A percentile compares a stretch with the other conserved stretches of the same genome.
Conservation (phyloP, 2,329 filamentous ascomycete genomes). For the Cladophialophora psammophila region DNA sequence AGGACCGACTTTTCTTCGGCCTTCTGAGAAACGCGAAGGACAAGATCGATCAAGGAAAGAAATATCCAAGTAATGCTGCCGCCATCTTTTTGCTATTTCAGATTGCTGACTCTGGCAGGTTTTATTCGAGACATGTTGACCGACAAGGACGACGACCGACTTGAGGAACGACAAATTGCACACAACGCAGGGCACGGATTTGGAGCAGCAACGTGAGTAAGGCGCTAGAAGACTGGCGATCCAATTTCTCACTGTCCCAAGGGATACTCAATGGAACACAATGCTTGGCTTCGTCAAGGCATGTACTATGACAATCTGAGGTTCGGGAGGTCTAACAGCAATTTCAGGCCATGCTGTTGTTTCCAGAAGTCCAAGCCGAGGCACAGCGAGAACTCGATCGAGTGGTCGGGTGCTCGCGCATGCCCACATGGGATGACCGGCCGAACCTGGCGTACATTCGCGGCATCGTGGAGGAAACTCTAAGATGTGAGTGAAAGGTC, state of each 20-base stretch:
- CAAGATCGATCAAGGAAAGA: background rate
- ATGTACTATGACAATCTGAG: too few species aligned
- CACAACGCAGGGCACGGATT: background rate
- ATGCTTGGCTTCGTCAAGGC: slow-evolving; percentile 8
- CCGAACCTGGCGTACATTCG: background rate
- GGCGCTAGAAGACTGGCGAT: background rate
- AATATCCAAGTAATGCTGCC: background rate
- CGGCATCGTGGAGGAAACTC: background rate
- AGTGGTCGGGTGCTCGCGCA: background rate
- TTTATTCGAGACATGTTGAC: background rate
- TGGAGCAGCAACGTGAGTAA: background rate
- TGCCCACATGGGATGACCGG: background rate
- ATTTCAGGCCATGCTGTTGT: slow-evolving; percentile 5
- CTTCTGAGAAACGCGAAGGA: background rate
- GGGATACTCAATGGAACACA: slow-evolving; percentile 2
- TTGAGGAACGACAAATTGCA: background rate
- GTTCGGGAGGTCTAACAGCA: background rate
- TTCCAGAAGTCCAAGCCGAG: background rate
- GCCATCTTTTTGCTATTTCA: background rate
- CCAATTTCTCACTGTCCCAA: background rate
- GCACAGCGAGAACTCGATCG: background rate
- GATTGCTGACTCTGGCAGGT: background rate
- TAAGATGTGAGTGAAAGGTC: background rate
- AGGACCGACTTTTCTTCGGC: background rate
- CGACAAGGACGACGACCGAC: background rate